phyloP scores from a whole-genome alignment of 345 rosid species.

The Linum trigynum region DNA sequence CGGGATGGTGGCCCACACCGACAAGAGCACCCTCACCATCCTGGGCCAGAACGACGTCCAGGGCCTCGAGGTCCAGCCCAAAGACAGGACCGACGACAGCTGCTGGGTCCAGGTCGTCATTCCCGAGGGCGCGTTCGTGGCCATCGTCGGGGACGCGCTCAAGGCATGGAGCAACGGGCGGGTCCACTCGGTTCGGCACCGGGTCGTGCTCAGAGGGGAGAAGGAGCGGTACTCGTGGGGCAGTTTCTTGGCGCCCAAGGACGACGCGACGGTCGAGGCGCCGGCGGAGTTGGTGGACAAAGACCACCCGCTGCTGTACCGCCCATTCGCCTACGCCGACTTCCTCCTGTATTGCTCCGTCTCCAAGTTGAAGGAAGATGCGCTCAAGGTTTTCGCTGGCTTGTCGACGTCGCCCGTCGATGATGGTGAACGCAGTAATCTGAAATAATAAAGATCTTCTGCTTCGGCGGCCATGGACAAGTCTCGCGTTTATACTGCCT shows the following conservation, averaged over 20 bases:
- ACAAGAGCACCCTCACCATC: constrained; percentile 34
- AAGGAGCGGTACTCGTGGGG: constrained; percentile 38
- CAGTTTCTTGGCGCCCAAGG: constrained; percentile 31
- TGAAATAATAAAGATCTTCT: no score
- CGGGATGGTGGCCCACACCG: constrained; percentile 38
- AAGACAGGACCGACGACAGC: constrained; percentile 19
- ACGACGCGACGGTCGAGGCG: constrained; percentile 27
- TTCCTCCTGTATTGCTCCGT: constrained; percentile 26
- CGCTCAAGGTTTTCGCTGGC: constrained; percentile 35
- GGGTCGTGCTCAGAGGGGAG: constrained; percentile 34
- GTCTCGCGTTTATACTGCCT: no score
- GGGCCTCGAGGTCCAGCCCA: constrained; percentile 33
- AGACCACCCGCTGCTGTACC: constrained; percentile 41
- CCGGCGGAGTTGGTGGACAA: constrained; percentile 30
- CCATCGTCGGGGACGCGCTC: constrained; percentile 36
- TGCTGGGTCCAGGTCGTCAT: constrained; percentile 22
- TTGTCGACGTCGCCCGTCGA: background rate
- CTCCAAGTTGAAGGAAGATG: constrained; percentile 30
- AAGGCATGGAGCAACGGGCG: constrained; percentile 58
- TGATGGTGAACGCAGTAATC: background rate
- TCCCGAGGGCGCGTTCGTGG: constrained; percentile 28
- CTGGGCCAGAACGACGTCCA: constrained; percentile 40
- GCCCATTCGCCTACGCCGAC: constrained; percentile 35
- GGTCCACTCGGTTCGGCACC: constrained; percentile 32
- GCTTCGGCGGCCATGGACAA: no score